A percentile compares a stretch with the other conserved stretches of the same genome.
phyloP scores from a whole-genome alignment of 768 basidiomycete species.

The Phlegmacium glaucopus region DNA sequence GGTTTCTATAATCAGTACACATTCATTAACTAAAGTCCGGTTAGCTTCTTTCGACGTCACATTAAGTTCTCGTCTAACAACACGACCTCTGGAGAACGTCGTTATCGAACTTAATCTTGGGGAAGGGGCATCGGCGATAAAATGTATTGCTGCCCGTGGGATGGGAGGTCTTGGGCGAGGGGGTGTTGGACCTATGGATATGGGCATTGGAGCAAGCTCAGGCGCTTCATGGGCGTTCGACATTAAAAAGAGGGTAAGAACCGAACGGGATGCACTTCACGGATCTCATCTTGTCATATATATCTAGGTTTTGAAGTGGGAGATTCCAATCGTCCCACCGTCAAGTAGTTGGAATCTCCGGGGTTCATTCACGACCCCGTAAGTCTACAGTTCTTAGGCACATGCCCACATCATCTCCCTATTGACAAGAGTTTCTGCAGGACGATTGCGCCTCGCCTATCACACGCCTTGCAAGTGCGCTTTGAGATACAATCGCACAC shows the following conservation, averaged over 20 bases:
- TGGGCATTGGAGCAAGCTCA: conserved; percentile 26
- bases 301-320: conserved; percentile 71
- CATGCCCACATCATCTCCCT: neutral
- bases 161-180: conserved; percentile 42
- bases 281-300: neutral
- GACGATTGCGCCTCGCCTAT: conserved; percentile 51
- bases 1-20: neutral
- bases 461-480: conserved; percentile 67
- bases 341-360: conserved; percentile 70
- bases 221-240: conserved; percentile 82
- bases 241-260: conserved; percentile 54
- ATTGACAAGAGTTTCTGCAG: conserved; percentile 17
- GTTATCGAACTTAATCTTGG: conserved; percentile 75
- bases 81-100: conserved; percentile 67
- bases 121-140: conserved; percentile 66
- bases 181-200: conserved; percentile 27
- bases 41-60: conserved; percentile 60
- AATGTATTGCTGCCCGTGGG: conserved; percentile 63
- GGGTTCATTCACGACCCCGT: conserved; percentile 74
- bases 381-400: conserved; percentile 20
- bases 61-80: conserved; percentile 59
- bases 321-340: conserved; percentile 62
- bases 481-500: conserved; percentile 73
- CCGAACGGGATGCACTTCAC: neutral
- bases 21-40: neutral